Evolutionary conservation across 306 rosid species (phyloP), one percentile per base, ranked within the genome.

Genomic region (Cicer chorassanicum): DNA sequence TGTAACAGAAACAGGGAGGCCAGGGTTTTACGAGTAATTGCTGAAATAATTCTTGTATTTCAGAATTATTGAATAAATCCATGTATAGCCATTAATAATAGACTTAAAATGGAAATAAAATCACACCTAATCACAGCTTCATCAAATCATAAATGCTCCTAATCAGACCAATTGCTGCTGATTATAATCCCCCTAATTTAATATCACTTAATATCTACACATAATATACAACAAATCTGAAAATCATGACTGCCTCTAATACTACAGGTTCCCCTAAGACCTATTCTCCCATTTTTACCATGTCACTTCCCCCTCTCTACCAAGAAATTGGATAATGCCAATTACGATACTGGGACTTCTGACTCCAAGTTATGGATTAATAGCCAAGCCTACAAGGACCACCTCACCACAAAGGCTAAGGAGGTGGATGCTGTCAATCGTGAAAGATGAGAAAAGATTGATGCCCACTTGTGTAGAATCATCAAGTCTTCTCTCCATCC

Each of bases 21-120:
- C 36, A 60, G 43, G 66, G 18, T 60, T 24, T 60, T 60, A 34
- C 11, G 43, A 60, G 65, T 60, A 29, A n/a, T 13, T 60, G 65
- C 65, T 34, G 42, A 43, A 60, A 13, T 60, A 60, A 6, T 34
- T 24, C 8, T 29, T 34, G 42, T 12, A 13, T 34, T 12, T 29
- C 42, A 59, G 65, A 59, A 59, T 59, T 9, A 12, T 59, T 29
- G 41, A 16, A 16, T 29, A 34, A 41, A 29, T 15, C 41, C 41
- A 59, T 12, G 34, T 59, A 59, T 59, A 59, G 42, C 12, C 39
- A 29, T 29, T 29, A 15, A 15, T 24, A 12, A 18, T 11, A 29
- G 42, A 59, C 65, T 29, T 36, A 13, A 12, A 11, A 59, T 59
- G 40, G 14, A 59, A 11, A 59, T 24, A 59, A 2, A 56, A 59